These are phyloP conservation scores for Calocybe indica DNA, from an alignment of 768 basidiomycete species.

Conservation along the genomic window DNA sequence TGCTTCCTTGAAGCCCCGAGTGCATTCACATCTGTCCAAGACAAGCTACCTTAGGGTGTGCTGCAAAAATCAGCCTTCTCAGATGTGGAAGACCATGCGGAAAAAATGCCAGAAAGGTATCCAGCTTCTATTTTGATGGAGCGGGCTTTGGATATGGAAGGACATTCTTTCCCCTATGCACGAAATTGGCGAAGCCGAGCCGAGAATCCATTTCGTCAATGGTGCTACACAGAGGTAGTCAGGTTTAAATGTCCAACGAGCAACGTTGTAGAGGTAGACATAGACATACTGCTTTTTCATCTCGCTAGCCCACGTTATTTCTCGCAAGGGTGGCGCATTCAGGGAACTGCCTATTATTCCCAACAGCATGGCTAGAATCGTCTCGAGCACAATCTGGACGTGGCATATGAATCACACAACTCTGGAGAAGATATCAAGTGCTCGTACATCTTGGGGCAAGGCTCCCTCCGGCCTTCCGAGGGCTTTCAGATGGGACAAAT, in stretches of 20 bases:
- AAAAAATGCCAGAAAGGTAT: not conserved
- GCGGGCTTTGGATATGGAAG: conserved; percentile 17
- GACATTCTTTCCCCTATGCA: conserved; percentile 51
- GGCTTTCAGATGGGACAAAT: conserved; percentile 72
- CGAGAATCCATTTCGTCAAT: conserved; percentile 77
- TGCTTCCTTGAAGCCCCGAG: no score
- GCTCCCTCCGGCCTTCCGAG: conserved; percentile 64
- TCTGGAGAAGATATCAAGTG: not conserved
- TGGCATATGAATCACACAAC: not conserved
- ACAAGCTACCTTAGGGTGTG: no score
- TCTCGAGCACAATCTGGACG: conserved; percentile 61
- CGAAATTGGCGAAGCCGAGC: conserved; percentile 54
- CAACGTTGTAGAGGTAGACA: not conserved
- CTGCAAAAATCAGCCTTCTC: no score
- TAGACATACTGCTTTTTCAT: conserved; percentile 69
- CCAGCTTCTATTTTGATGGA: not conserved
- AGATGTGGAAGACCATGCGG: no score
- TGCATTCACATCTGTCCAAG: no score
- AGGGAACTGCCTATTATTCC: conserved; percentile 73
- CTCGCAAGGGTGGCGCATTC: conserved; percentile 62
- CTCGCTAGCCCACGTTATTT: conserved; percentile 87
- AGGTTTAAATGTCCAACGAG: conserved; percentile 3
- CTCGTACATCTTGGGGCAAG: conserved; percentile 54
- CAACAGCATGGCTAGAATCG: conserved; percentile 53
- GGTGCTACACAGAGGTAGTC: conserved; percentile 34